Base-by-base conservation (phyloP, 768 basidiomycete species). In the Bullera alba region DNA sequence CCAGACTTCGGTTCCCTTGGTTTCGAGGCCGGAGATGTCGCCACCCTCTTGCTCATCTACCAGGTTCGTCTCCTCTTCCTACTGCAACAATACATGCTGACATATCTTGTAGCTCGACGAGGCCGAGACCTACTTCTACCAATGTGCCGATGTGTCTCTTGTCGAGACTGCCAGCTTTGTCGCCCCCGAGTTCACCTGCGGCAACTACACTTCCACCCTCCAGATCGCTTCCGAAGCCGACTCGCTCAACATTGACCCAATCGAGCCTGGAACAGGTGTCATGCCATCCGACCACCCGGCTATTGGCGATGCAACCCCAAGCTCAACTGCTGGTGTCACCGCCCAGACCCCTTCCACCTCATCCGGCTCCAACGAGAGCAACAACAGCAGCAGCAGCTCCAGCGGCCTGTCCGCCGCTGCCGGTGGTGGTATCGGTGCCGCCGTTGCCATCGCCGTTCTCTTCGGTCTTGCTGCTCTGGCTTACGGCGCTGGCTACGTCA, bases 141-240 rank as follows among this genome's bases (percentile, higher is more conserved):
- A 58, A 28, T 65, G 63, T 28, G 63, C 63, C 42, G 63, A 65
- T 38, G 47, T 65, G 44, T 57, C 29, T 7, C 53, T 65, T 14
- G 56, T 61, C 29, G 49, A 36, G 1, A 12, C 57, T 3, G 38
- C 48, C 26, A 34, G 27, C 3, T 61, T 48, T 30, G 50, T 48
- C 32, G 29, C 53, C 1, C 46, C 50, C 17, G n/a, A 47, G 12
- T 61, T 59, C 44, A 49, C 50, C 23, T 65, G 63, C 54, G 43
- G 42, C 12, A 65, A 65, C 51, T 42, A 49, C 41, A 61, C 63
- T 10, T 42, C 50, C 15, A 50, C 50, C 7, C 44, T 61, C 2
- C 42, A 65, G 8, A 55, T 43, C 30, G 52, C 53, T 12, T 50
- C 50, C 15, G 29, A 32, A 19, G 46, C 39, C 0, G 54, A 56